Conservation (phyloP, 371 early-diverging fungal genomes). For the Mortierella sp. region DNA sequence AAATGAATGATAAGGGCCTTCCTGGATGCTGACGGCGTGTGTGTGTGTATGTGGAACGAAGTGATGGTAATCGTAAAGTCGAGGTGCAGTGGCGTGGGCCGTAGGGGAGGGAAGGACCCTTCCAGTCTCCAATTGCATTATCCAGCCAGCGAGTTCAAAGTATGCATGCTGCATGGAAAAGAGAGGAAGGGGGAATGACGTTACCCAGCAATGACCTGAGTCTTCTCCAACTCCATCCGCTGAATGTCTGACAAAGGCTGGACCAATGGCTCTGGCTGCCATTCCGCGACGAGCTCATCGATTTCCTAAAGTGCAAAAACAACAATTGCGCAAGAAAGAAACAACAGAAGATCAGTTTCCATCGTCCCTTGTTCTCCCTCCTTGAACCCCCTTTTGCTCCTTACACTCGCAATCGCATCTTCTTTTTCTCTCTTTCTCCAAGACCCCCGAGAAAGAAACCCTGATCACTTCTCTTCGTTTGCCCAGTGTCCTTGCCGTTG, state of each 20-base stretch:
- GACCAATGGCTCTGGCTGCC: conserved; percentile 98
- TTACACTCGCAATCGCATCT: no score
- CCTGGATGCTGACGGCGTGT: not conserved
- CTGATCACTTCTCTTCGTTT: not conserved
- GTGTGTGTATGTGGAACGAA: not conserved
- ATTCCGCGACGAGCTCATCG: conserved; percentile 95
- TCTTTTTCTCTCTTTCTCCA: no score
- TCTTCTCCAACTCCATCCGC: conserved; percentile 82
- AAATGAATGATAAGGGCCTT: not conserved
- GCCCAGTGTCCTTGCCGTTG: not conserved
- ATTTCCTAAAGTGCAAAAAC: conserved; percentile 75
- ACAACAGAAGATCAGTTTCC: not conserved
- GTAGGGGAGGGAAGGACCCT: no score
- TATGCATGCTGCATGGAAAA: no score
- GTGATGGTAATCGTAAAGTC: not conserved
- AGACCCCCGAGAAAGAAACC: not conserved
- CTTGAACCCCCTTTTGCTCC: not conserved
- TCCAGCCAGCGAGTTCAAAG: not conserved
- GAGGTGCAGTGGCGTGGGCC: not conserved
- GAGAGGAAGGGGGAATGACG: not conserved
- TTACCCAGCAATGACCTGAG: conserved; percentile 82
- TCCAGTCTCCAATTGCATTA: no score
- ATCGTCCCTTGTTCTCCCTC: not conserved
- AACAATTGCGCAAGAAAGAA: not conserved
- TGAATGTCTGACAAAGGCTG: conserved; percentile 81